A percentile compares a stretch with the other conserved stretches of the same genome.
Evolutionary conservation across 352 stramenopile genomes (phyloP).

Genomic region (Phytopythium mirpurense): DNA sequence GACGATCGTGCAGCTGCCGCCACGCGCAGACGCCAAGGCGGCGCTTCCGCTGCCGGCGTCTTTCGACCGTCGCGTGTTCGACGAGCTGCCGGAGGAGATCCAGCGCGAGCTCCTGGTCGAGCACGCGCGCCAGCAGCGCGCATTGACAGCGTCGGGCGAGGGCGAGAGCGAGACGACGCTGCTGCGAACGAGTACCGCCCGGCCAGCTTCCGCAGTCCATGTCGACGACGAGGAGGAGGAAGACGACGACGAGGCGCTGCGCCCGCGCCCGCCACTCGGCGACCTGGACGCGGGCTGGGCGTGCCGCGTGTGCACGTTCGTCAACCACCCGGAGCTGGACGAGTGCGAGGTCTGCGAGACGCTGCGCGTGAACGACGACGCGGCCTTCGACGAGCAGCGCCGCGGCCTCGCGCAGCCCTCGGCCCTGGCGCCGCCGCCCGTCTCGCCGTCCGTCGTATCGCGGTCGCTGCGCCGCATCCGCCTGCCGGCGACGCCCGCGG

Average conservation of each 20-base stretch:
- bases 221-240: too few species aligned
- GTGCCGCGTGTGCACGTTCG: conserved; percentile 77
- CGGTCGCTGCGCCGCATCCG: conserved; percentile 38
- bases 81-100: conserved; percentile 45
- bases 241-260: conserved; percentile 1
- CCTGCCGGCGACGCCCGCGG: conserved; percentile 33
- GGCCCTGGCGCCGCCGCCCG: conserved; percentile 8
- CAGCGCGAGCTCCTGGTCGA: conserved; percentile 38
- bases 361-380: conserved; percentile 19
- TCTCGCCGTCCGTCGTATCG: conserved; percentile 23
- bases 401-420: conserved; percentile 19
- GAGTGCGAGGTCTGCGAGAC: conserved; percentile 76
- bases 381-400: conserved; percentile 14
- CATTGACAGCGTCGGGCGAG: background rate
- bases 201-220: too few species aligned
- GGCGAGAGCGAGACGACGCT: conserved; percentile 1
- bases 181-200: too few species aligned
- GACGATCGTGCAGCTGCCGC: conserved; percentile 11
- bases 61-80: conserved; percentile 49
- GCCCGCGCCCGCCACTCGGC: conserved; percentile 3
- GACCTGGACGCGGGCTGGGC: conserved; percentile 25
- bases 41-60: background rate
- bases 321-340: conserved; percentile 60
- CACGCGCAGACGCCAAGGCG: background rate
- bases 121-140: background rate